phyloP scores from a whole-genome alignment of 177 flowering plant genomes.

The Vitis hybrid region DNA sequence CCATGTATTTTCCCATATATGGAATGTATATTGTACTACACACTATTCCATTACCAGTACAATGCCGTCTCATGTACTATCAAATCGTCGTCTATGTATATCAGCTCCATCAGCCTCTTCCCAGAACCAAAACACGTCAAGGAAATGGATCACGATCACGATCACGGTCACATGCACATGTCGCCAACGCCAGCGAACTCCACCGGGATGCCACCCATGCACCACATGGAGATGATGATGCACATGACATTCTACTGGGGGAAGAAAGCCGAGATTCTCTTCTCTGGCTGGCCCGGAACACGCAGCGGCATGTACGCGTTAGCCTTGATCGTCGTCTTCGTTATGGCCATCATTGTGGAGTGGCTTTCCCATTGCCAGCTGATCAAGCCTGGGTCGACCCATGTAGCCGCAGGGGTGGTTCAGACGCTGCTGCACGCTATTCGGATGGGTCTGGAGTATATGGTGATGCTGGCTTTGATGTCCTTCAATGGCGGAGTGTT shows the following conservation, averaged over 20 bases:
- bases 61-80: too few relatives aligned
- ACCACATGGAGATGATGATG: slow-evolving; percentile 33
- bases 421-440: slow-evolving; percentile 31
- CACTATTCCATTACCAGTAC: too few relatives aligned
- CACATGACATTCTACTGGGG: slow-evolving; percentile 84
- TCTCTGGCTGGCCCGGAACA: slow-evolving; percentile 58
- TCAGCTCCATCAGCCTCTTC: too few relatives aligned
- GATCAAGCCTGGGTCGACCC: slow-evolving; percentile 16
- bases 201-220: slow-evolving; percentile 6
- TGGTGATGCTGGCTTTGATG: slow-evolving; percentile 61
- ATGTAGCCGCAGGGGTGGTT: slow-evolving; percentile 23
- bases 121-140: too few relatives aligned
- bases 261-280: slow-evolving; percentile 37
- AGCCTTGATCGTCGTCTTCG: slow-evolving; percentile 37
- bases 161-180: slow-evolving; percentile 1
- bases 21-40: too few relatives aligned
- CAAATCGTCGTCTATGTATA: too few relatives aligned
- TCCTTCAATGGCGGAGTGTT: slow-evolving; percentile 55
- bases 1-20: too few relatives aligned
- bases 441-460: slow-evolving; percentile 37
- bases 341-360: slow-evolving; percentile 35
- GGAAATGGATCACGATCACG: too few relatives aligned
- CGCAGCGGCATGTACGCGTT: slow-evolving; percentile 46
- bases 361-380: slow-evolving; percentile 36
- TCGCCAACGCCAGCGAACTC: slow-evolving; percentile 5